Conservation (phyloP, 208 protist genomes). For the Trypanosoma cruzi region DNA sequence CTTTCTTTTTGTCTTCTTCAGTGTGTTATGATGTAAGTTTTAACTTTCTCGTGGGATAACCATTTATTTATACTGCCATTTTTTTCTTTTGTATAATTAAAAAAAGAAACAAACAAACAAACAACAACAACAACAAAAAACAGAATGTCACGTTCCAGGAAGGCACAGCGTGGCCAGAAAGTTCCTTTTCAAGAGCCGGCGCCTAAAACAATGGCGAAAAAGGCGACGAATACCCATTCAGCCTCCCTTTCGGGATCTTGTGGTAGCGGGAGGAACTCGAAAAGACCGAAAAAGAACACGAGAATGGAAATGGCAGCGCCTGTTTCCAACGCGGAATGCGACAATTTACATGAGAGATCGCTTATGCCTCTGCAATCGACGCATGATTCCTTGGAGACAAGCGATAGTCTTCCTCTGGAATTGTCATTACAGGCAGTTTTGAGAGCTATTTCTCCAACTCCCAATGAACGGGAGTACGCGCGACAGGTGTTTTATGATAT, state of each 20-base stretch:
- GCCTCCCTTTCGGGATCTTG: background rate
- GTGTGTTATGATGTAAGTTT: too few species aligned
- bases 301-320: background rate
- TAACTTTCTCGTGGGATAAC: background rate
- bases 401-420: slow-evolving; percentile 37
- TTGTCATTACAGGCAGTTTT: slow-evolving; percentile 52
- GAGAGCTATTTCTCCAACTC: slow-evolving; percentile 38
- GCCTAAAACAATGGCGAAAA: background rate
- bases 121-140: background rate
- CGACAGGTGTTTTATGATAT: slow-evolving; percentile 54
- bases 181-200: background rate
- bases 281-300: background rate
- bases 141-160: background rate
- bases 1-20: too few species aligned
- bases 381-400: background rate
- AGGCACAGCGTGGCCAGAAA: background rate
- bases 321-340: background rate
- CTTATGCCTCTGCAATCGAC: background rate
- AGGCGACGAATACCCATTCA: background rate
- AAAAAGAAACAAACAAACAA: background rate
- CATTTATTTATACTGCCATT: background rate
- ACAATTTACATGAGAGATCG: background rate
- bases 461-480: slow-evolving; percentile 28
- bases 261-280: background rate
- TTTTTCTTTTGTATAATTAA: background rate